Base-by-base conservation (phyloP, 2,329 filamentous ascomycete genomes). In the Sphaerulina vaccinii region DNA sequence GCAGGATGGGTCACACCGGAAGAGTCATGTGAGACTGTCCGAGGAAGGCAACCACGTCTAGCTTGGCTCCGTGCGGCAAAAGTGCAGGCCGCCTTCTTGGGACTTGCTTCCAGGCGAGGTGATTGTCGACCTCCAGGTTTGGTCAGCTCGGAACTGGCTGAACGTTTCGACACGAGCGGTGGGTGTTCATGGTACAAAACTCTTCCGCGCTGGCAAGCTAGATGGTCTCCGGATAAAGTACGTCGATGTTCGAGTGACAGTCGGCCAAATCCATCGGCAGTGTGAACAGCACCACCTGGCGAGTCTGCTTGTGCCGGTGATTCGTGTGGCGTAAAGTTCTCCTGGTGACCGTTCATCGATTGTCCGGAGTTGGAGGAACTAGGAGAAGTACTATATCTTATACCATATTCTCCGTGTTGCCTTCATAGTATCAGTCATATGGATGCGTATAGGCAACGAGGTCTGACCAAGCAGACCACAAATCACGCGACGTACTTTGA, bases 331-430 rank as follows among this genome's bases (percentile, higher is more conserved):
- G 58, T 56, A 7, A 45, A 36, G 29, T 55, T 49, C 11, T 41
- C 43, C 15, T 16, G 37, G 38, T 52, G 40, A 21, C 36, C 15
- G 35, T 52, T 46, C 58, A 60, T 60, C 22, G 56, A 58, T 41
- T 53, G 49, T 42, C 49, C 54, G 10, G 49, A 51, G 49, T 39
- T 7, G 45, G 27, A 29, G 27, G n/a, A n/a, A n/a, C n/a, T n/a
- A n/a, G n/a, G n/a, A n/a, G n/a, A n/a, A n/a, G n/a, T n/a, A n/a
- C n/a, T n/a, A n/a, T n/a, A n/a, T n/a, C n/a, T n/a, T n/a, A n/a
- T n/a, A n/a, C n/a, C n/a, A n/a, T n/a, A n/a, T n/a, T n/a, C n/a
- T n/a, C n/a, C n/a, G n/a, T n/a, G n/a, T n/a, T n/a, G n/a, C n/a
- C n/a, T n/a, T n/a, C n/a, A n/a, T n/a, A n/a, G n/a, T n/a, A n/a